phyloP scores from a whole-genome alignment of 495 filamentous ascomycete species.

The Friedmanniomyces endolithicus region DNA sequence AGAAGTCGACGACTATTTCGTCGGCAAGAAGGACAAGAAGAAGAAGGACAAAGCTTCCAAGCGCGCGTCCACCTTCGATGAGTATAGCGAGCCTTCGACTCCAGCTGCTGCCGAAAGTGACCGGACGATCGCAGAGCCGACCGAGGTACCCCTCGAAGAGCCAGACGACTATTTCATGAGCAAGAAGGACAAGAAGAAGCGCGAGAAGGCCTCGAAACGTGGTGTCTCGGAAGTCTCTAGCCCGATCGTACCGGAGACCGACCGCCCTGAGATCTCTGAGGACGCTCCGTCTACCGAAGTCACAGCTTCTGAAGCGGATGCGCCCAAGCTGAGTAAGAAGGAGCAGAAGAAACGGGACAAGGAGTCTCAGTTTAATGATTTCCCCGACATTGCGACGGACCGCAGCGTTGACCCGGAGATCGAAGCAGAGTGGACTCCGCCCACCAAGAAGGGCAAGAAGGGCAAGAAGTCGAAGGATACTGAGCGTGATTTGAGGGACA shows the following conservation, averaged over 20 bases:
- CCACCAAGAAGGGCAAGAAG: conserved; percentile 18
- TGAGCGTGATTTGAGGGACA: conserved; percentile 11
- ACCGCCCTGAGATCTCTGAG: not conserved
- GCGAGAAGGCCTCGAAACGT: conserved; percentile 12
- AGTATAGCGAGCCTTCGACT: not conserved
- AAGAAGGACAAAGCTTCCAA: not conserved
- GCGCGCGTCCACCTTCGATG: not conserved
- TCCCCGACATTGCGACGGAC: conserved; percentile 16
- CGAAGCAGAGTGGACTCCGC: not conserved
- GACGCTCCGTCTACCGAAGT: conserved; percentile 1
- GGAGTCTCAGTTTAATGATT: conserved; percentile 11
- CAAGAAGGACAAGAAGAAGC: conserved; percentile 20
- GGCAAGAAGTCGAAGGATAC: conserved; percentile 13
- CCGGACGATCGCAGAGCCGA: not conserved
- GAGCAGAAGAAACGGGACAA: conserved; percentile 19
- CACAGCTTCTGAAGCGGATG: conserved; percentile 10
- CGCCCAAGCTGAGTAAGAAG: conserved; percentile 19
- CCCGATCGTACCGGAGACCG: not conserved
- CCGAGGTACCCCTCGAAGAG: not conserved
- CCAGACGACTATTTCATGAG: conserved; percentile 7
- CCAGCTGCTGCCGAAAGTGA: not conserved
- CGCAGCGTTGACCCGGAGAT: not conserved
- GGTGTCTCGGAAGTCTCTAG: conserved; percentile 4
- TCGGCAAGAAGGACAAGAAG: conserved; percentile 3
- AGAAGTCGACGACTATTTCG: not conserved